Percentiles rank a stretch among this genome's conserved stretches.
Conservation (phyloP, 352 stramenopile species). For the Pythium oligandrum region DNA sequence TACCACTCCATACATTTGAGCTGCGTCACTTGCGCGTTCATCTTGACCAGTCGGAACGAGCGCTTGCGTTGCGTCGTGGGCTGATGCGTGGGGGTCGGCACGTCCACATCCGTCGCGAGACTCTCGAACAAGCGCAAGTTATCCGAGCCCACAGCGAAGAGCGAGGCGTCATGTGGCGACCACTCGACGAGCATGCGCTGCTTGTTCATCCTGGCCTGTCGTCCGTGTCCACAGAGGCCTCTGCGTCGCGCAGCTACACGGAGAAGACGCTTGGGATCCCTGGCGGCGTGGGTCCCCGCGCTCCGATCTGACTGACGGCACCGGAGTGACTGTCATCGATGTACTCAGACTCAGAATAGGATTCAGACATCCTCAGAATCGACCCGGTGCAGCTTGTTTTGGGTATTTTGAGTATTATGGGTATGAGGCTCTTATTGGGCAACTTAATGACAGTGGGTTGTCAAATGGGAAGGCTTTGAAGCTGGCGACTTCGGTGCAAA, state of each 20-base stretch:
- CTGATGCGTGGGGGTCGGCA: neutral
- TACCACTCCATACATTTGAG: constrained; percentile 85
- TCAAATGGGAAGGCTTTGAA: constrained; percentile 6
- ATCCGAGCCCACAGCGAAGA: constrained; percentile 80
- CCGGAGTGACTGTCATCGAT: no score
- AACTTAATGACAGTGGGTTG: neutral
- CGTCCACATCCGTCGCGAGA: constrained; percentile 13
- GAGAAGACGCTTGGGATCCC: no score
- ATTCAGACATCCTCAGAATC: no score
- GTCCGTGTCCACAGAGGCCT: no score
- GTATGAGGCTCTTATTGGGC: neutral
- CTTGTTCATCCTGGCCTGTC: constrained; percentile 49
- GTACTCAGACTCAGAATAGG: no score
- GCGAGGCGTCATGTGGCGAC: constrained; percentile 75
- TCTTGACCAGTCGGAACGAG: constrained; percentile 76
- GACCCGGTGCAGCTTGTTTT: neutral
- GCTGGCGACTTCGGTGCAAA: constrained; percentile 13
- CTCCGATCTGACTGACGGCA: no score
- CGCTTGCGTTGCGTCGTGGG: constrained; percentile 74
- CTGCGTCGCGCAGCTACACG: no score
- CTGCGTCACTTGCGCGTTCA: constrained; percentile 40
- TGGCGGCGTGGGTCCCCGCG: no score
- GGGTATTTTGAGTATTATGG: neutral
- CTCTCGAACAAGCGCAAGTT: constrained; percentile 83
- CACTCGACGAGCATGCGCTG: constrained; percentile 74